A percentile compares a stretch with the other conserved stretches of the same genome.
phyloP scores from a whole-genome alignment of 2,329 filamentous ascomycete species.

The Tympanopsis confertula region DNA sequence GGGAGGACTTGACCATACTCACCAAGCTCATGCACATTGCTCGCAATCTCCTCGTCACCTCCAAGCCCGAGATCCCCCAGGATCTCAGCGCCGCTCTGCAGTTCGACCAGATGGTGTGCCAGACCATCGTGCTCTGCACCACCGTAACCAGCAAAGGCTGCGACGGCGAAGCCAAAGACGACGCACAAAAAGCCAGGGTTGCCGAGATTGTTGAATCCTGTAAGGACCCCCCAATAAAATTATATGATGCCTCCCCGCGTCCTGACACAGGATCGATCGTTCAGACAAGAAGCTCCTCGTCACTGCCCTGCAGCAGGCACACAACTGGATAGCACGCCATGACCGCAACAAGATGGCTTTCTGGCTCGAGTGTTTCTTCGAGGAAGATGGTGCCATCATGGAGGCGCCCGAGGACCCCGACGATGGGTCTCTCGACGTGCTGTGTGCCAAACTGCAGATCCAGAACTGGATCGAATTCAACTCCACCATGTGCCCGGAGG shows the following conservation, averaged over 20 bases:
- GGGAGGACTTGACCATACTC: slow-evolving; percentile 49
- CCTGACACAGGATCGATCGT: slow-evolving; percentile 7
- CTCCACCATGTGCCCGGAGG: slow-evolving; percentile 43
- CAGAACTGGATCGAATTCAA: slow-evolving; percentile 52
- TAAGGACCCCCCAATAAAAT: slow-evolving; percentile 18
- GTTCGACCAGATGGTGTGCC: slow-evolving; percentile 56
- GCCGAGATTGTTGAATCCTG: slow-evolving; percentile 55
- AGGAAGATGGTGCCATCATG: slow-evolving; percentile 36
- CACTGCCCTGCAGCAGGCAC: slow-evolving; percentile 53
- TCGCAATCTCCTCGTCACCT: slow-evolving; percentile 51
- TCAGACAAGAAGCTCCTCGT: slow-evolving; percentile 56
- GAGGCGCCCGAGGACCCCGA: slow-evolving; percentile 37
- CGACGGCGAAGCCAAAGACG: slow-evolving; percentile 48
- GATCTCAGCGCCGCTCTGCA: slow-evolving; percentile 53
- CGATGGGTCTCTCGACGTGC: slow-evolving; percentile 37
- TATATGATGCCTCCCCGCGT: too few species aligned
- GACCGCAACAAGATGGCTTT: slow-evolving; percentile 61
- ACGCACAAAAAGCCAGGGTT: slow-evolving; percentile 40
- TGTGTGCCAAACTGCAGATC: slow-evolving; percentile 48
- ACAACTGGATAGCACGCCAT: slow-evolving; percentile 60
- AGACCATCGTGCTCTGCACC: slow-evolving; percentile 53
- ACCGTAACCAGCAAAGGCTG: slow-evolving; percentile 59
- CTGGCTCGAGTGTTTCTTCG: slow-evolving; percentile 55
- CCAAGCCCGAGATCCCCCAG: slow-evolving; percentile 52
- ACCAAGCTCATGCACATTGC: slow-evolving; percentile 60